Base-by-base conservation (phyloP, 306 rosid species). In the Trifolium subterraneum region DNA sequence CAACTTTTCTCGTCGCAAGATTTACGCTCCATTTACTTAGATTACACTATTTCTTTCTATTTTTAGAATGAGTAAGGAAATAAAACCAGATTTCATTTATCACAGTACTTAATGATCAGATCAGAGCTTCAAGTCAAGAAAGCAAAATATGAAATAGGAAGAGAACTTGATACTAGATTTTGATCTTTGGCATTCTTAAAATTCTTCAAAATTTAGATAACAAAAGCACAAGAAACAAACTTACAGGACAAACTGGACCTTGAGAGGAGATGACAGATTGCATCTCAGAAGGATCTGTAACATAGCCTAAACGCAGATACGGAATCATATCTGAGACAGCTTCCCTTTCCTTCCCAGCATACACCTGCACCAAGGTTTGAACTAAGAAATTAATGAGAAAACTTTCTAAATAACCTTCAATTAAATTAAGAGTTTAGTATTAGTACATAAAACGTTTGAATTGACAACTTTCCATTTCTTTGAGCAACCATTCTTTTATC, bases 241-340 rank as follows among this genome's bases (percentile, higher is more conserved):
- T 88, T 88, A 94, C 99, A 1, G 89, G 92, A 80, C 99, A 94
- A 84, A 94, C 51, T 74, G 99, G 99, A 76, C 99, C 99, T 80
- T 84, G 97, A 73, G 99, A 94, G 75, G 99, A 94, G 77, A 92
- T 83, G 50, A 94, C 99, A 76, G 96, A 92, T 23, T 90, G 87
- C 97, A 94, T 90, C 76, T 90, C 97, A 38, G 96, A 90, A 80
- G 97, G 93, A 91, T 94, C 97, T 56, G 99, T 75, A 80, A 94
- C 95, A 87, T 92, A 94, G 63, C 99, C 97, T 77, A 94, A 78
- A 44, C 97, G 93, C 69, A 94, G 63, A 82, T 94, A 92, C 35
- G 93, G 99, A 83, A 94, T 90, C 93, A 94, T 90, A 60, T 94
- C 95, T 13, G 72, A 60, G 70, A 94, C 83, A 36, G 93, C 89